Evolutionary conservation across 139 green algal genomes (phyloP).

Genomic region (Chlamydomonas asymmetrica): DNA sequence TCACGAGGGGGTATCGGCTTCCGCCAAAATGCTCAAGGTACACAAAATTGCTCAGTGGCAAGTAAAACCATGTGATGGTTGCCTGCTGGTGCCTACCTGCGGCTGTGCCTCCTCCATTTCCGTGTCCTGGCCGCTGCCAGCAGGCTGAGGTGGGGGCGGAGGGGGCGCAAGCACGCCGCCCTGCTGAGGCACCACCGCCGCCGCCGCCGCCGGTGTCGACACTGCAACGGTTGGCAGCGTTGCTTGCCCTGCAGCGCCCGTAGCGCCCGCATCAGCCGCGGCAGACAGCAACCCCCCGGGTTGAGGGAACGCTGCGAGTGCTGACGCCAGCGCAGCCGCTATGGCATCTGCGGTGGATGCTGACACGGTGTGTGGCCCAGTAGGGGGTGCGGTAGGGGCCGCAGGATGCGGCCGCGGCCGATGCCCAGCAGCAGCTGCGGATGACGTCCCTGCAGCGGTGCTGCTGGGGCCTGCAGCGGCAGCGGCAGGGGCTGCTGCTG

Average conservation of each 20-base stretch:
- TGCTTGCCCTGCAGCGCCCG: background rate
- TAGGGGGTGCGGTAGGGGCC: background rate
- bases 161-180: background rate
- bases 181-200: background rate
- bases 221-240: background rate
- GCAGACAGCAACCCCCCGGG: no score
- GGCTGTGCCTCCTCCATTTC: slow-evolving; percentile 28
- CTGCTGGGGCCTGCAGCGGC: slow-evolving; percentile 1
- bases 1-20: no score
- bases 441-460: slow-evolving; percentile 16
- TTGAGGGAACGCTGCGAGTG: no score
- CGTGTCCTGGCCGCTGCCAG: slow-evolving; percentile 17
- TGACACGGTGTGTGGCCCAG: background rate
- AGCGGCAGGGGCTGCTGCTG: background rate
- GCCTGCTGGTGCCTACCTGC: no score
- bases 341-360: background rate
- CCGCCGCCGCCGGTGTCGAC: background rate
- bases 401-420: slow-evolving; percentile 5
- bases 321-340: background rate
- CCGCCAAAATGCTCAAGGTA: no score
- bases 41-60: no score
- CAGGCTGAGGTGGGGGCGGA: background rate
- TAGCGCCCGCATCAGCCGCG: background rate
- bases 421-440: slow-evolving; percentile 3
- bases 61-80: no score